phyloP scores from a whole-genome alignment of 1,284 basidiomycete genomes.

The Takashimella koratensis region DNA sequence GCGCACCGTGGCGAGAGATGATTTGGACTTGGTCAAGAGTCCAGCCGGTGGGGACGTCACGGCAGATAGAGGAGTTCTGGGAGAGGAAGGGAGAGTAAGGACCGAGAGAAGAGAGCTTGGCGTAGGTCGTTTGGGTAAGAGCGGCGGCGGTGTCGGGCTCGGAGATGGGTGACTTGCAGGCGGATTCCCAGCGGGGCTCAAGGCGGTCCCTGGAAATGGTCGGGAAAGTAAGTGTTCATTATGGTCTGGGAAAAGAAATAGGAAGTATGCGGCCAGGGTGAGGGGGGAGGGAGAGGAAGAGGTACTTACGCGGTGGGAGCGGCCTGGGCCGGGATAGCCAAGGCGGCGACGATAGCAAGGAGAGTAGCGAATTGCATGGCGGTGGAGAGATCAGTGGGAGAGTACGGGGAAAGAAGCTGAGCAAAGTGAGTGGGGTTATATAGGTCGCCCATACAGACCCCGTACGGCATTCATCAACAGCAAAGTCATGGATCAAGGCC shows the following conservation, averaged over 20 bases:
- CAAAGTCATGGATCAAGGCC: too few relatives aligned
- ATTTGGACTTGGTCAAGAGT: conserved; percentile 12
- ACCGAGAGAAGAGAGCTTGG: conserved; percentile 1
- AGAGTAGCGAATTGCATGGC: not conserved
- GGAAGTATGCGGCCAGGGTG: too few relatives aligned
- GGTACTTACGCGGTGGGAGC: not conserved
- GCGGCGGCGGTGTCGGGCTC: not conserved
- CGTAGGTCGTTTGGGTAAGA: not conserved
- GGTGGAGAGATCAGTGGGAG: not conserved
- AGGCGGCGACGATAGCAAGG: not conserved
- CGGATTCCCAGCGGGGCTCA: not conserved
- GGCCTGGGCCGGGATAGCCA: not conserved
- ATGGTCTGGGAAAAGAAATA: too few relatives aligned
- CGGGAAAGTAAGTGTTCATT: not conserved
- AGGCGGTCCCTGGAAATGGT: not conserved
- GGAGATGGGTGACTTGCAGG: not conserved
- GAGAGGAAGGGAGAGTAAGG: conserved; percentile 14
- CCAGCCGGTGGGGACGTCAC: conserved; percentile 6
- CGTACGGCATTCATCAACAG: too few relatives aligned
- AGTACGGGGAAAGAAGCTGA: too few relatives aligned
- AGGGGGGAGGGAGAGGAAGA: not conserved
- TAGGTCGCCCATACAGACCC: too few relatives aligned
- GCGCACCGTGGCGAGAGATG: conserved; percentile 15
- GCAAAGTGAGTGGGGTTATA: too few relatives aligned
- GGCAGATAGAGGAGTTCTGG: conserved; percentile 3